phyloP scores from a whole-genome alignment of 1,284 basidiomycete genomes.

The Peniophora sp. region DNA sequence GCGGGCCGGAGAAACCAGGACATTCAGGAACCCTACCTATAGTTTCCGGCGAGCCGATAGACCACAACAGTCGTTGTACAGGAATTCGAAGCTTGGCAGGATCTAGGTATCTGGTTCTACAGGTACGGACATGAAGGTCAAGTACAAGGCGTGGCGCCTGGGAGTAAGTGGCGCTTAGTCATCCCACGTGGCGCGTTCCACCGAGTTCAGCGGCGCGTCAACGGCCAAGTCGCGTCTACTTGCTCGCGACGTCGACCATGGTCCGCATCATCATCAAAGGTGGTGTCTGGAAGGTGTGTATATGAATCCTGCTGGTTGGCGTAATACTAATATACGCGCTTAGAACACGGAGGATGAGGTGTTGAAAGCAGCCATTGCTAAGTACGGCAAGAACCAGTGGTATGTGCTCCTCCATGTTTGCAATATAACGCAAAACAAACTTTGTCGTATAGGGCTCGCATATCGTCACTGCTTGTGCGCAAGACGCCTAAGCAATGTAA shows the following conservation, averaged over 20 bases:
- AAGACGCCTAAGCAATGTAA: slow-evolving; percentile 99
- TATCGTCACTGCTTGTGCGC: slow-evolving; percentile 93
- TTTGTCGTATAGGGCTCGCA: slow-evolving; percentile 75
- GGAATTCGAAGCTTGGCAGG: too few species aligned
- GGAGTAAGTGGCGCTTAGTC: too few species aligned
- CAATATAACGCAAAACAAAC: slow-evolving; percentile 6
- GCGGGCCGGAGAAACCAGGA: too few species aligned
- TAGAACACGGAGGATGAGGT: slow-evolving; percentile 96
- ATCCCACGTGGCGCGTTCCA: too few species aligned
- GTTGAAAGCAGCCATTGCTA: slow-evolving; percentile 94
- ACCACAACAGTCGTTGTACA: too few species aligned
- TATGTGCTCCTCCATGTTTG: slow-evolving; percentile 22
- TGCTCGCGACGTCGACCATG: slow-evolving; percentile 31
- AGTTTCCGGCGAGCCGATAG: too few species aligned
- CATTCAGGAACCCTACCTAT: too few species aligned
- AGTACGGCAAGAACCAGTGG: slow-evolving; percentile 97
- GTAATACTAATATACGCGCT: slow-evolving; percentile 12
- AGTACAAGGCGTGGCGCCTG: too few species aligned
- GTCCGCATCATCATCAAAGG: slow-evolving; percentile 94
- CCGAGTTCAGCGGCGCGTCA: too few species aligned
- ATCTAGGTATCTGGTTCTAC: too few species aligned
- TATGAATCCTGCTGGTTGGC: background rate
- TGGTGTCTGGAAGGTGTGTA: slow-evolving; percentile 67
- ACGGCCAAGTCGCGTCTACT: background rate
- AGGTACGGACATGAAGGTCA: too few species aligned